phyloP scores from a whole-genome alignment of 2,329 filamentous ascomycete genomes.

The Chaetomium strumarium region DNA sequence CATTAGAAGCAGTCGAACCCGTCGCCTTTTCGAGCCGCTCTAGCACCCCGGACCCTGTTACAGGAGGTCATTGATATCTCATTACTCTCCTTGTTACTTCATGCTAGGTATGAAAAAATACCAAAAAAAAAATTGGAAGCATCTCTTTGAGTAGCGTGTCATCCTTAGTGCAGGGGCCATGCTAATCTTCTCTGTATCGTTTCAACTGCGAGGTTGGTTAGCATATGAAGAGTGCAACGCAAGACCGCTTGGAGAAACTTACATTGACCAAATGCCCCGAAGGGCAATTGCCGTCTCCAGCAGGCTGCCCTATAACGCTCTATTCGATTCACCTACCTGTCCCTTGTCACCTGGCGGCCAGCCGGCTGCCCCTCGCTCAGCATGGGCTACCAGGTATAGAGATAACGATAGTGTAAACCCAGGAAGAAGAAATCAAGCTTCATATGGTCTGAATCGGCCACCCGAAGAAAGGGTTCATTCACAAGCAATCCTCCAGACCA shows the following conservation, averaged over 20 bases:
- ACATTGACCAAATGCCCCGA: slow-evolving; percentile 28
- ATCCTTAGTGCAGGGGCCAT: slow-evolving; percentile 89
- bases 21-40: background rate
- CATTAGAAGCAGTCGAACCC: slow-evolving; percentile 3
- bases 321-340: background rate
- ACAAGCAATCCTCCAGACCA: no score
- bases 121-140: slow-evolving; percentile 61
- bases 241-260: slow-evolving; percentile 17
- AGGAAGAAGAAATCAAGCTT: no score
- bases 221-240: slow-evolving; percentile 12
- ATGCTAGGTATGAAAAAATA: slow-evolving; percentile 36
- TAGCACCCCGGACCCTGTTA: background rate
- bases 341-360: background rate
- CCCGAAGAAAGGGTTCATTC: background rate
- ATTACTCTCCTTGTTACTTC: no score
- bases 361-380: background rate
- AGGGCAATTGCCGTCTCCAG: slow-evolving; percentile 7
- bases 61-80: no score
- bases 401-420: background rate
- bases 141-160: slow-evolving; percentile 71
- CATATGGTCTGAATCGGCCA: background rate
- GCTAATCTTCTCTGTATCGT: slow-evolving; percentile 68
- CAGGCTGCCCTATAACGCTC: slow-evolving; percentile 1
- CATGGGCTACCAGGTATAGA: background rate
- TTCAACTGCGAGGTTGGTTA: slow-evolving; percentile 23